Percentiles rank a stretch among this genome's conserved stretches.
These are phyloP conservation scores for Kodamaea arcana DNA, from an alignment of 1,139 yeast genomes.

Conservation along the genomic window DNA sequence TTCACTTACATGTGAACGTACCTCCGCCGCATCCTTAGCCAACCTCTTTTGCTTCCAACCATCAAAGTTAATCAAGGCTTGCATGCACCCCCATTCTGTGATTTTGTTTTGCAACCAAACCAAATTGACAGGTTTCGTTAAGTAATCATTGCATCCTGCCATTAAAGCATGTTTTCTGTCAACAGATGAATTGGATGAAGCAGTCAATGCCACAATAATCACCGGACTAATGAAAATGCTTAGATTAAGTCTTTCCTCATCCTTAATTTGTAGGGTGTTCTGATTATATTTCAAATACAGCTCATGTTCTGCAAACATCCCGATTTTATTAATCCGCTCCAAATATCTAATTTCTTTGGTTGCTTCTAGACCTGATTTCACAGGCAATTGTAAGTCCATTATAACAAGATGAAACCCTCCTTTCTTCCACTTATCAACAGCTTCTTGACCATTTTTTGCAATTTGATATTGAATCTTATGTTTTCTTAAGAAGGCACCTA, in stretches of 20 bases:
- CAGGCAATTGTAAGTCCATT: constrained; percentile 95
- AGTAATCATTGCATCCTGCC: constrained; percentile 94
- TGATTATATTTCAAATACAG: constrained; percentile 19
- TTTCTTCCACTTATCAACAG: constrained; percentile 84
- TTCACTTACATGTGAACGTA: too few relatives aligned
- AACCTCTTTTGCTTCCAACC: constrained; percentile 63
- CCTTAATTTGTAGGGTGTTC: constrained; percentile 21
- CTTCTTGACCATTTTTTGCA: constrained; percentile 90
- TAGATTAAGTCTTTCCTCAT: constrained; percentile 54
- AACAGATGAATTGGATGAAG: constrained; percentile 74
- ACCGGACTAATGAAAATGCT: constrained; percentile 79
- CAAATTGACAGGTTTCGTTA: constrained; percentile 94
- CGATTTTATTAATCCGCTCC: constrained; percentile 77
- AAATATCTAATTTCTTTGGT: constrained; percentile 82
- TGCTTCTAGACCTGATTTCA: constrained; percentile 89
- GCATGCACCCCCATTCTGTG: constrained; percentile 98
- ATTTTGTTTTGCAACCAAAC: constrained; percentile 93
- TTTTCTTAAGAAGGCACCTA: constrained; percentile 85
- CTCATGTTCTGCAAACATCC: constrained; percentile 61
- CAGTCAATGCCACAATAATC: constrained; percentile 92
- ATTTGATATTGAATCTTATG: constrained; percentile 82
- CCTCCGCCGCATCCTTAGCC: constrained; percentile 4
- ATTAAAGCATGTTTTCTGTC: constrained; percentile 89
- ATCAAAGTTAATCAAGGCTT: constrained; percentile 92
- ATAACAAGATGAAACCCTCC: constrained; percentile 91